A percentile compares a stretch with the other conserved stretches of the same genome.
These are phyloP conservation scores for Nannochloris sp. DNA, from an alignment of 139 green algal species.

Conservation along the genomic window DNA sequence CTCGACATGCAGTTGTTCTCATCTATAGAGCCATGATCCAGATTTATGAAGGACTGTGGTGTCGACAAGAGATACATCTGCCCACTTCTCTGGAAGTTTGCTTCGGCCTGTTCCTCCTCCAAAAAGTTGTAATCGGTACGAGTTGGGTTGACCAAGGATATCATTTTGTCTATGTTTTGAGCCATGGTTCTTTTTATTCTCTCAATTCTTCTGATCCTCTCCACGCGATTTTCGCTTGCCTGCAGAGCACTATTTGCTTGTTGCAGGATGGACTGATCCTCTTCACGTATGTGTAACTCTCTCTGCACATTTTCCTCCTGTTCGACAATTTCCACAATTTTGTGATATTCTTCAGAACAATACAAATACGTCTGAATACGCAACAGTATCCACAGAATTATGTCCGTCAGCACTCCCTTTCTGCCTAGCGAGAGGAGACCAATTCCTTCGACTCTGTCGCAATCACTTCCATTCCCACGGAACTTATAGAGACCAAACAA, in stretches of 20 bases:
- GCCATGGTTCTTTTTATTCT: conserved; percentile 37
- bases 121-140: neutral
- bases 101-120: neutral
- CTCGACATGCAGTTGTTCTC: no score
- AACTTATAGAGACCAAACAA: conserved; percentile 64
- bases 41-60: no score
- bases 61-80: no score
- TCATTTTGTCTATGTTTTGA: neutral
- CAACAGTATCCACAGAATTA: conserved; percentile 58
- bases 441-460: no score
- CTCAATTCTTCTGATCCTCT: conserved; percentile 29
- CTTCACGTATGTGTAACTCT: neutral
- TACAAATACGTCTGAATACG: conserved; percentile 45
- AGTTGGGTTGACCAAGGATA: neutral
- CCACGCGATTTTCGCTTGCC: conserved; percentile 22
- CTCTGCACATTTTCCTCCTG: conserved; percentile 20
- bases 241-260: conserved; percentile 31
- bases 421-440: conserved; percentile 3
- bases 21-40: no score
- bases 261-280: conserved; percentile 4
- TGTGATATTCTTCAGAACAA: conserved; percentile 16
- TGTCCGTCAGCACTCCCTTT: conserved; percentile 36
- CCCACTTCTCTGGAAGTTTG: no score
- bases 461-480: neutral
- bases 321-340: conserved; percentile 21